Conservation (phyloP, 192 early-diverging fungal species). For the Allomyces arbusculus region DNA sequence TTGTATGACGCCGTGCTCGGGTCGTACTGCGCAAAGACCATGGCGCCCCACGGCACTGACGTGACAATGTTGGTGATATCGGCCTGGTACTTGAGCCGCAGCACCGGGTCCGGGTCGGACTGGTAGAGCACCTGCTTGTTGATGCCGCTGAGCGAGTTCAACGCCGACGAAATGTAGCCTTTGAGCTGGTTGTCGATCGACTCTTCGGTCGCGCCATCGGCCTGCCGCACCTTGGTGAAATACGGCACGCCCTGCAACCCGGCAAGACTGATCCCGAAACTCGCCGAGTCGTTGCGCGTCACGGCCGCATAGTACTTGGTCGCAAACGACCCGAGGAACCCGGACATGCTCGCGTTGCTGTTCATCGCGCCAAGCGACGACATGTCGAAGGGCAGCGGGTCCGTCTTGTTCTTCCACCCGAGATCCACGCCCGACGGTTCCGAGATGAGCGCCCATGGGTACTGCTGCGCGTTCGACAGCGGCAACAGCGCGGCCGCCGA, state of each 20-base stretch:
- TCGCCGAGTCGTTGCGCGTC: background rate
- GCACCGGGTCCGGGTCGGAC: constrained; percentile 1
- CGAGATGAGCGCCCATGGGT: constrained; percentile 12
- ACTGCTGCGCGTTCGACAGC: constrained; percentile 15
- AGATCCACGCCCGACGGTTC: constrained; percentile 13
- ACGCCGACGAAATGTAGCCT: constrained; percentile 9
- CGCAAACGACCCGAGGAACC: constrained; percentile 12
- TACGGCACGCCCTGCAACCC: constrained; percentile 23
- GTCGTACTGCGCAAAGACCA: constrained; percentile 4
- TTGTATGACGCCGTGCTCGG: constrained; percentile 7
- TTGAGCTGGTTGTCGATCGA: constrained; percentile 24
- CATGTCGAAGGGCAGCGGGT: constrained; percentile 8
- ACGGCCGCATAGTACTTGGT: constrained; percentile 20
- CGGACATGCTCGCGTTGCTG: constrained; percentile 2
- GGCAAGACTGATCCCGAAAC: constrained; percentile 1
- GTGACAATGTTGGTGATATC: background rate
- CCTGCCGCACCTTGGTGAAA: constrained; percentile 7
- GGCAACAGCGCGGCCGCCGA: constrained; percentile 11
- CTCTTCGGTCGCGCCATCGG: constrained; percentile 1
- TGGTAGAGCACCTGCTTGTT: constrained; percentile 20
- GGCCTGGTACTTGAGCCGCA: background rate
- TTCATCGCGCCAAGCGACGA: constrained; percentile 3
- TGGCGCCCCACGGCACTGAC: background rate
- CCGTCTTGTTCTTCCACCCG: constrained; percentile 13
- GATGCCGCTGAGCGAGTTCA: constrained; percentile 15